Evolutionary conservation across 176 grass and related monocot species (phyloP).

Genomic region (Typha latifolia): DNA sequence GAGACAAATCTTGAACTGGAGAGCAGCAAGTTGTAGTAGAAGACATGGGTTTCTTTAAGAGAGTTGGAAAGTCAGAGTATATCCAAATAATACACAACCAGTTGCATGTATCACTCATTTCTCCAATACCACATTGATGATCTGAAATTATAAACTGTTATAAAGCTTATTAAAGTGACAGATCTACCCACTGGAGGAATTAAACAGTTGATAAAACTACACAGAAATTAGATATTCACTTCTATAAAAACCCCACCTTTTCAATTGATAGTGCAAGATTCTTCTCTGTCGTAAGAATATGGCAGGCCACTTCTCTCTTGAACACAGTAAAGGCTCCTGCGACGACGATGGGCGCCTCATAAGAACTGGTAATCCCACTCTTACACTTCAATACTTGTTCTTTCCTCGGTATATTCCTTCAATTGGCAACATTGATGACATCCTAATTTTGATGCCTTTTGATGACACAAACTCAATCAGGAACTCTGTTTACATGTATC

Average conservation of each 20-base stretch:
- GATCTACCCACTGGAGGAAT: background rate
- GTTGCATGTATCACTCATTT: no score
- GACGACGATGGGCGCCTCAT: conserved; percentile 11
- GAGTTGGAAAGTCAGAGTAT: no score
- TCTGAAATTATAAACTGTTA: no score
- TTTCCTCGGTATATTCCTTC: background rate
- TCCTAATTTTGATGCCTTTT: conserved; percentile 1
- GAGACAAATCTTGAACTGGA: background rate
- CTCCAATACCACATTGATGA: no score
- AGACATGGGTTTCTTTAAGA: background rate
- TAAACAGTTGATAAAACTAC: background rate
- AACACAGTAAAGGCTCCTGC: conserved; percentile 14
- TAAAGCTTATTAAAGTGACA: no score
- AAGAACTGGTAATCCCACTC: conserved; percentile 28
- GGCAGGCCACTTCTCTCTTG: conserved; percentile 27
- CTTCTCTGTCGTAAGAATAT: conserved; percentile 10
- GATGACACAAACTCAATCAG: conserved; percentile 13
- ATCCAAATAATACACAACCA: no score
- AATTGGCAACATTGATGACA: background rate
- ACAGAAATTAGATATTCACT: no score
- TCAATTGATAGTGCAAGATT: no score
- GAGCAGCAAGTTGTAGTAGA: background rate
- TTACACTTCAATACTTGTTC: background rate
- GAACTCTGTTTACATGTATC: conserved; percentile 46
- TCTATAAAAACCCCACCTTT: no score